Base-by-base conservation (phyloP, 768 basidiomycete species). In the Auriscalpium microsporum region DNA sequence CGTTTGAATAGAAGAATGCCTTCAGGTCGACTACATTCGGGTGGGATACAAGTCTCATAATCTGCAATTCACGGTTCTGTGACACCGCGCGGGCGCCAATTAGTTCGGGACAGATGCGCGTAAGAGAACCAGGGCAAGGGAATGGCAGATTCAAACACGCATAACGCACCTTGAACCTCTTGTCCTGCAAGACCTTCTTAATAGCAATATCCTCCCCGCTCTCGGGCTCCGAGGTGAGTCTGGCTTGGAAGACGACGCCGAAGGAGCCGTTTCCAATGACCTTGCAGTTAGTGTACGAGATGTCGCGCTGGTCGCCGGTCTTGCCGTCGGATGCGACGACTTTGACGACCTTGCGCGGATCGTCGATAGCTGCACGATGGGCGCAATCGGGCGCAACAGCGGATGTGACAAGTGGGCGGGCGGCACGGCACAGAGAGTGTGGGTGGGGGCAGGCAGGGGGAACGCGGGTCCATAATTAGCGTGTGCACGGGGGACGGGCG, bases 171-270 rank as follows among this genome's bases (percentile, higher is more conserved):
- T 99, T 99, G 88, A 99, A 99, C 63, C 96, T 84, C 80, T 99
- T 99, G 77, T 99, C 96, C 78, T 99, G 96, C 59, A 99, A 74
- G 50, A 99, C 96, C 78, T 97, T 98, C 90, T 99, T 99, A 81
- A 99, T 99, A 50, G 96, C 96, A 67, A 99, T 96, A 63, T 97
- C 93, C 56, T 88, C 87, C 17, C 75, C 75, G 36, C 80, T 81
- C 65, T 82, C 81, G 45, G 78, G 73, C 8, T 78, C 77, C 13
- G 77, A 77, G 50, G 94, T 76, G 54, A 97, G 83, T 72, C 84
- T 92, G 56, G 94, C 95, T 62, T 94, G 91, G 71, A 94, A 98
- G 60, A 99, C 96, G 71, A 99, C 94, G 63, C 96, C 96, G 66
- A 99, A 99, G 56, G 93, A 95, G 71, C 96, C 96, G 68, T 99